Evolutionary conservation across 1,284 basidiomycete species (phyloP), one percentile per base, ranked within the genome.

Genomic region (Malassezia equina): DNA sequence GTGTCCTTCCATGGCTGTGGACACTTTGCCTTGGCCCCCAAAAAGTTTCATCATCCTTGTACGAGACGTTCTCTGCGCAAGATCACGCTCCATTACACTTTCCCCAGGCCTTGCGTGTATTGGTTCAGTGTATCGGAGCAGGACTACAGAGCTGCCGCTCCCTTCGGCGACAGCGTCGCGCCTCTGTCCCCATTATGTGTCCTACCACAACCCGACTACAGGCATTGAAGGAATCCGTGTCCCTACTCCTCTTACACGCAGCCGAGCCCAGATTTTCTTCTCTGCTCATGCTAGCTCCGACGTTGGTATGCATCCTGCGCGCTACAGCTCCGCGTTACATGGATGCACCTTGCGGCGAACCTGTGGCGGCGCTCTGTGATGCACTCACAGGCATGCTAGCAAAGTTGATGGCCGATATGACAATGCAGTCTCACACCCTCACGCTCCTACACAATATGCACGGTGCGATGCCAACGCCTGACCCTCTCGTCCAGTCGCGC

Each of bases 1-100:
- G 77, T 19, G 78, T 84, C 4, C 81, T 13, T 78, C 79, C 24
- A 80, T 83, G 55, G 77, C 86, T 29, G 76, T 90, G 13, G 77
- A 77, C 8, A 75, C 88, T 32, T 78, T 86, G 42, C 76, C 79
- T 23, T 76, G 84, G 52, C 76, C 83, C 49, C 74, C 75, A 32
- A 71, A 77, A 47, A 42, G 44, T 42, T 15, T 78, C 47, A 60
- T 75, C 43, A 78, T 81, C 65, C 83, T 82, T 66, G 83, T 83
- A 0, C 81, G 83, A 60, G 78, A 80, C 52, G 79, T 86, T 23
- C 75, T 88, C 31, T 78, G 3, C 52, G 39, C 51, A 41, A 21
- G 36, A 55, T 43, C 21, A 4, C 36, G n/a, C 41, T 17, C 23
- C 25, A 40, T 4, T 40, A 7, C 15, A 24, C 19, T 23, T 17